Base-by-base conservation (phyloP, 2,329 filamentous ascomycete genomes). In the Alternaria ventricosa region DNA sequence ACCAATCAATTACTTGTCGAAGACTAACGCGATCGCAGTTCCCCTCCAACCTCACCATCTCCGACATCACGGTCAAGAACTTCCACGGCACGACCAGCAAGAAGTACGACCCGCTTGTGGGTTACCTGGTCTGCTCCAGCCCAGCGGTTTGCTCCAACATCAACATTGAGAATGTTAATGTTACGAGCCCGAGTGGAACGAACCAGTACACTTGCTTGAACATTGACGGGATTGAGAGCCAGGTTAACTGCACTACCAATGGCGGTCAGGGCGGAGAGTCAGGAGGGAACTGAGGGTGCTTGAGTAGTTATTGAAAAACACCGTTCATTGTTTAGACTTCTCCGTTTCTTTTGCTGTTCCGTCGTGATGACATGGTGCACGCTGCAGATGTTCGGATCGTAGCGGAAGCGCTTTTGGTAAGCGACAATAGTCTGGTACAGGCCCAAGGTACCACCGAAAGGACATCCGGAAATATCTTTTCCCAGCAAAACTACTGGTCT, bases 1-100 rank as follows among this genome's bases (percentile, higher is more conserved):
- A 30, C 15, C 15, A 6, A n/a, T 15, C 4, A 27, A 20, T 7
- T 1, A 23, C 15, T 28, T 1, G 11, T 12, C 23, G 4, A n/a
- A 13, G 6, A 13, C 60, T 64, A 57, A 69, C 23, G 8, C 4
- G 4, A 44, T 28, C 3, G 9, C 11, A 71, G 75, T 87, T 80
- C 70, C 88, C 88, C 3, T 86, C 86, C 43, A 84, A 82, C 13
- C 72, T 89, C 63, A 86, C 83, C 11, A 88, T 89, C 66, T 82
- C 82, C 18, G 84, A 89, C 63, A 79, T 90, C 50, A 78, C 81
- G 5, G 86, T 90, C 71, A 85, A 82, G 63, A 85, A 89, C 66
- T 85, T 90, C 72, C 76, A 78, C 22, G 88, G 88, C 1, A 86
- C 81, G 2, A 88, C 87, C 1, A 83, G 79, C 67, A 76, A 71